Percentiles rank a stretch among this genome's conserved stretches.
These are phyloP conservation scores for Scalesia atractyloides DNA, from an alignment of 129 eudicot species.

Conservation along the genomic window DNA sequence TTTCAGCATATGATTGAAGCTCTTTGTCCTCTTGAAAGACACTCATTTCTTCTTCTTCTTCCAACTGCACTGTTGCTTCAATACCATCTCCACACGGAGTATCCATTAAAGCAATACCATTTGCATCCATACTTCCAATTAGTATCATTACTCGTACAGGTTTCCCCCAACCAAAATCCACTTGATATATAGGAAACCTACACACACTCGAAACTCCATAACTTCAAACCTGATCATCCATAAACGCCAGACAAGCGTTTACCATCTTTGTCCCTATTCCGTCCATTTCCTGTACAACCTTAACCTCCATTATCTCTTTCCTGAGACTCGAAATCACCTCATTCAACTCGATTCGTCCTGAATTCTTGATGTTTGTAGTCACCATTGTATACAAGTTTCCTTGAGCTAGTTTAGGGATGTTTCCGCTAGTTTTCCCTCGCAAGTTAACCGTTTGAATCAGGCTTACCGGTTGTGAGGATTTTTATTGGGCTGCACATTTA, in stretches of 20 bases:
- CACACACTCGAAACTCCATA: background rate
- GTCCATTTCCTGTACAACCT: background rate
- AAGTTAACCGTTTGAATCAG: constrained; percentile 1
- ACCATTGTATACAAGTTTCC: constrained; percentile 1
- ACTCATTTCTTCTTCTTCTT: constrained; percentile 14
- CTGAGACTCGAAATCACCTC: background rate
- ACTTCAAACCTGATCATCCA: background rate
- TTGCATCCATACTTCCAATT: background rate
- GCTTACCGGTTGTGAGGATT: background rate
- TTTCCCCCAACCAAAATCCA: constrained; percentile 25
- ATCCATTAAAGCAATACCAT: constrained; percentile 2
- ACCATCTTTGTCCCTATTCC: background rate
- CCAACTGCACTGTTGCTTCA: constrained; percentile 16
- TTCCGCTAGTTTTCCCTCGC: background rate
- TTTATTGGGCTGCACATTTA: constrained; percentile 14
- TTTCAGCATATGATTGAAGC: background rate
- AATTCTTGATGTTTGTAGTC: background rate
- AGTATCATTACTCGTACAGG: background rate
- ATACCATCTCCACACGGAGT: constrained; percentile 16
- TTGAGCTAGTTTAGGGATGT: background rate
- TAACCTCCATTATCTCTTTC: background rate
- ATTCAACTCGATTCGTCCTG: background rate
- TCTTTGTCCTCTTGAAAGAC: background rate
- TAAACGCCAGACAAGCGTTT: background rate
- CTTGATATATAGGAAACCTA: background rate